Base-by-base conservation (phyloP, 1,139 yeast genomes). In the Protomyces inundatus region DNA sequence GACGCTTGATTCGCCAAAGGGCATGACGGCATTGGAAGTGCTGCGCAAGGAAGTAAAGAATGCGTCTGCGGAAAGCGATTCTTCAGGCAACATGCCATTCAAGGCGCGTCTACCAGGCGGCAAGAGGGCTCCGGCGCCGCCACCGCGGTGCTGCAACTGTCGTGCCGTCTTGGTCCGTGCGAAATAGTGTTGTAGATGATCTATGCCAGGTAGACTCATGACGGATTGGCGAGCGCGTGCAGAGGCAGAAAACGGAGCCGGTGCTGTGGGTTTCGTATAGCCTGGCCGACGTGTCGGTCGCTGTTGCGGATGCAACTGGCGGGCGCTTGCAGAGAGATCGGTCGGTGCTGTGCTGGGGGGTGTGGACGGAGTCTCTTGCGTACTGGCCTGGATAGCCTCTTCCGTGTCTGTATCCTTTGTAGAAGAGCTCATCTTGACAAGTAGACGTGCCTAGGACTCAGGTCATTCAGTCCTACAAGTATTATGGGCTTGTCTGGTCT, bases 141-240 rank as follows among this genome's bases (percentile, higher is more conserved):
- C 16, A 1, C 2, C 37, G 10, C 23, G 53, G 23, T 32, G 35
- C 14, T 32, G 36, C 36, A 34, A n/a, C 4, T 50, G 37, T 32
- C 53, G 33, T 5, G 37, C 37, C 16, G 37, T 50, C 23, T 50
- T 32, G n/a, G 48, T 52, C 12, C 42, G 33, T 23, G 64, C 64
- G 30, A 60, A 60, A 35, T 51, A 50, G 45, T 60, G 64, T 40
- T 60, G 64, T 39, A 60, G 36, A 46, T 60, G 54, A 30, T 54
- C 58, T 10, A 60, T 60, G 7, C 51, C 39, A 6, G 52, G 52
- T 10, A 60, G 32, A 12, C 58, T 36, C 39, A 54, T 54, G 33
- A 60, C 64, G 12, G 55, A 46, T 5, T 32, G 10, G 14, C 64
- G 45, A n/a, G 54, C 50, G 16, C 50, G 54, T 6, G 64, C 64